Evolutionary conservation across 345 rosid species (phyloP), one percentile per base, ranked within the genome.

Genomic region (Arabis hirsuta): DNA sequence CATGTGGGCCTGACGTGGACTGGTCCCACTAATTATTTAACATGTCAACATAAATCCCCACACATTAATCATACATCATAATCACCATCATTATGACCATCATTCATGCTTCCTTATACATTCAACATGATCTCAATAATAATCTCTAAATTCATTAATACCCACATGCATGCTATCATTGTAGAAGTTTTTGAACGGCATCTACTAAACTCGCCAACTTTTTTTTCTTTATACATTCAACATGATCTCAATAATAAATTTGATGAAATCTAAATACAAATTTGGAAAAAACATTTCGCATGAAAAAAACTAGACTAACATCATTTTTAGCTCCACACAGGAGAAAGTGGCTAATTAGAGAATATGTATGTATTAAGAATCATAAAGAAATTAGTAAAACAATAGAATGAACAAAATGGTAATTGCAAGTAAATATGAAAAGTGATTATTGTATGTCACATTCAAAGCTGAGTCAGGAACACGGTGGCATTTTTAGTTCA

Each of bases 391-490:
- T 22, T 22, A 22, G 29, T 27, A 27, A 27, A 27, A 4, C 29
- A 36, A 20, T 43, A 13, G 50, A 57, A 12, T 26, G 36, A 7
- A 52, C 4, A 43, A 36, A 62, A 53, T 3, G 20, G 55, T 46
- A n/a, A 55, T 11, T 12, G 32, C 66, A 58, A 24, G 27, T 58
- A 13, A 26, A 62, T 0, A 7, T 34, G 8, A 46, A 45, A 10
- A 36, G 39, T 19, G 9, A 9, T 58, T 22, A 42, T 47, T 65
- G 36, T 41, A 75, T 16, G 66, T 77, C 79, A 22, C 66, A 52
- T 53, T 66, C 77, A 50, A 55, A 67, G 66, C 78, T 52, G 74
- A 67, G 76, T 82, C 83, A 79, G 71, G 59, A 55, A 65, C 26
- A 65, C 73, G 65, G 65, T 0, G 63, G 64, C 78, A 62, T 20